These are phyloP conservation scores for Phytophthora capsici DNA, from an alignment of 352 stramenopile genomes.

Conservation along the genomic window DNA sequence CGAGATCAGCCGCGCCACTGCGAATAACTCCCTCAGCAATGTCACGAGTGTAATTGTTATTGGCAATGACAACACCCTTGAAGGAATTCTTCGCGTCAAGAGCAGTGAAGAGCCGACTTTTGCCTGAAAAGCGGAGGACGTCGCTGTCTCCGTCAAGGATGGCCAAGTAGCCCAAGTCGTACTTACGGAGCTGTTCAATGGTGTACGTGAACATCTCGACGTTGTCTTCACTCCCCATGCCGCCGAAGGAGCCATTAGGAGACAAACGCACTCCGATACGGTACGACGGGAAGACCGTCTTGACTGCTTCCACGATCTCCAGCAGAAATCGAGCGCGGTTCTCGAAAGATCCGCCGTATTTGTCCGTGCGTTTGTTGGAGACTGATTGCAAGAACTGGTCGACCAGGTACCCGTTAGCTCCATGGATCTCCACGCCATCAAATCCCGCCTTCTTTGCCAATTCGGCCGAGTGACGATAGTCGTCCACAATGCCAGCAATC, in stretches of 20 bases:
- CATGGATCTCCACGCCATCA: conserved; percentile 61
- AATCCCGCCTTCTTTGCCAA: conserved; percentile 77
- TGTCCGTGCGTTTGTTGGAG: conserved; percentile 51
- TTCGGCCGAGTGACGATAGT: conserved; percentile 65
- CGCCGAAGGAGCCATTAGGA: conserved; percentile 25
- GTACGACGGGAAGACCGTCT: conserved; percentile 27
- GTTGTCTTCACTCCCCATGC: conserved; percentile 44
- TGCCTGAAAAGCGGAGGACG: conserved; percentile 25
- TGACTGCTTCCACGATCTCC: conserved; percentile 68
- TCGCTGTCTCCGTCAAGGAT: conserved; percentile 25
- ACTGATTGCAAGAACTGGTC: conserved; percentile 86
- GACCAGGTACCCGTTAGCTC: conserved; percentile 91
- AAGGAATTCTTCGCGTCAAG: conserved; percentile 38
- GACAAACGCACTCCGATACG: conserved; percentile 43
- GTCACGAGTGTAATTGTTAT: conserved; percentile 44
- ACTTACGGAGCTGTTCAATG: conserved; percentile 37
- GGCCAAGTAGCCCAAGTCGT: conserved; percentile 43
- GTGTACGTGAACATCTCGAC: conserved; percentile 45
- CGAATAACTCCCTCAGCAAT: conserved; percentile 38
- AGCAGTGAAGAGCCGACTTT: conserved; percentile 32
- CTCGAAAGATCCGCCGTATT: conserved; percentile 86
- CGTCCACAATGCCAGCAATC: conserved; percentile 65
- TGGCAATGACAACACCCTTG: conserved; percentile 45
- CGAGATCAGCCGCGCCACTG: conserved; percentile 40
- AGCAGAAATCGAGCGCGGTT: conserved; percentile 80